These are phyloP conservation scores for Eutrema yunnanense DNA, from an alignment of 345 rosid species.

Conservation along the genomic window DNA sequence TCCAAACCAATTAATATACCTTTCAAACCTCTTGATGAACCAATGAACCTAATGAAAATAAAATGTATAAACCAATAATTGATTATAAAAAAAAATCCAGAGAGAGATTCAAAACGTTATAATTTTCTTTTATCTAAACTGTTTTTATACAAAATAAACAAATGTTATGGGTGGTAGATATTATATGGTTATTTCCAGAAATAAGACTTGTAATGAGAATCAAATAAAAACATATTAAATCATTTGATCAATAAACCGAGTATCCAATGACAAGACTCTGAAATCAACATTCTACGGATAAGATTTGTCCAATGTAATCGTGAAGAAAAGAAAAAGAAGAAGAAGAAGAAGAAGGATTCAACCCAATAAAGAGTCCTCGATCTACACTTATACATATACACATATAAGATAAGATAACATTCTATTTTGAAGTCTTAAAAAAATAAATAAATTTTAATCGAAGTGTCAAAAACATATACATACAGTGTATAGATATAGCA, in stretches of 20 bases:
- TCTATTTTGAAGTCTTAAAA: not conserved
- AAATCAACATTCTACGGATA: constrained; percentile 3
- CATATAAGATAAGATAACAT: not conserved
- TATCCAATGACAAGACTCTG: not conserved
- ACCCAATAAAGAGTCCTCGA: not conserved
- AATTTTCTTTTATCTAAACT: not conserved
- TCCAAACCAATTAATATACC: not conserved
- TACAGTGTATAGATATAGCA: not conserved
- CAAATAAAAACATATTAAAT: not conserved
- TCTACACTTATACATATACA: not conserved
- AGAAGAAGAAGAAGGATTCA: not conserved
- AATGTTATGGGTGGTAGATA: not conserved
- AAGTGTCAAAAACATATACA: constrained; percentile 6
- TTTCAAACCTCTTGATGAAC: not conserved
- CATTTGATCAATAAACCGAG: not conserved
- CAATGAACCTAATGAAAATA: not conserved
- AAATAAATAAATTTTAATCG: not conserved
- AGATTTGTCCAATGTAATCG: constrained; percentile 1
- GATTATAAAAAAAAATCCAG: not conserved
- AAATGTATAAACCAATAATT: not conserved
- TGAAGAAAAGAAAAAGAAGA: not conserved
- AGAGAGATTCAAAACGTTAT: not conserved
- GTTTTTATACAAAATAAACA: not conserved
- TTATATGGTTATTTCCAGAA: not conserved
- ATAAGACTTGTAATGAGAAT: not conserved